Conservation (phyloP, 257 asterid genomes). For the Petunia secreta region DNA sequence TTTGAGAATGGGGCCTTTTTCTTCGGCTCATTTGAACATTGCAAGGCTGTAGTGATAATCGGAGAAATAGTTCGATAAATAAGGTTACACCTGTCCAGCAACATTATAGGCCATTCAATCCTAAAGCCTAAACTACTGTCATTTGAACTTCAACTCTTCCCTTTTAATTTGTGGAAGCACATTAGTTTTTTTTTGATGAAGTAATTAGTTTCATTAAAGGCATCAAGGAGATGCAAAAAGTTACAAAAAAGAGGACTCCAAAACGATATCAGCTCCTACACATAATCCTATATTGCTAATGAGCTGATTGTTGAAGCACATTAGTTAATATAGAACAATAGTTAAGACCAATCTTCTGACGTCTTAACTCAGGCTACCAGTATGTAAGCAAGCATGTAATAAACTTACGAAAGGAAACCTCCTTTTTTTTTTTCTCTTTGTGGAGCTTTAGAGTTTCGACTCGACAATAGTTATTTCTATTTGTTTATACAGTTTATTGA, state of each 20-base stretch:
- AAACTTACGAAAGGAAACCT: no score
- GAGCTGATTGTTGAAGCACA: not conserved
- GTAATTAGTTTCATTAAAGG: no score
- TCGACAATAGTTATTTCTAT: no score
- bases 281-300: no score
- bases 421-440: no score
- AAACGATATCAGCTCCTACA: no score
- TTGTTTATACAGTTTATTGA: not conserved
- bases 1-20: not conserved
- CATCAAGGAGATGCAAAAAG: no score
- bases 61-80: not conserved
- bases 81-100: not conserved
- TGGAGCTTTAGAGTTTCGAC: no score
- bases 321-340: not conserved
- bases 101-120: not conserved
- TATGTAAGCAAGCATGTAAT: no score
- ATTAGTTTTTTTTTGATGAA: not conserved
- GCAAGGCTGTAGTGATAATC: not conserved
- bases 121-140: not conserved
- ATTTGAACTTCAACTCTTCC: not conserved
- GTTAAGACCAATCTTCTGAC: not conserved
- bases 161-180: not conserved
- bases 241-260: no score
- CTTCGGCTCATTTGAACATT: not conserved
- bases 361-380: no score